These are phyloP conservation scores for Drosera spatulata DNA, from an alignment of 179 eudicot species.

Conservation along the genomic window DNA sequence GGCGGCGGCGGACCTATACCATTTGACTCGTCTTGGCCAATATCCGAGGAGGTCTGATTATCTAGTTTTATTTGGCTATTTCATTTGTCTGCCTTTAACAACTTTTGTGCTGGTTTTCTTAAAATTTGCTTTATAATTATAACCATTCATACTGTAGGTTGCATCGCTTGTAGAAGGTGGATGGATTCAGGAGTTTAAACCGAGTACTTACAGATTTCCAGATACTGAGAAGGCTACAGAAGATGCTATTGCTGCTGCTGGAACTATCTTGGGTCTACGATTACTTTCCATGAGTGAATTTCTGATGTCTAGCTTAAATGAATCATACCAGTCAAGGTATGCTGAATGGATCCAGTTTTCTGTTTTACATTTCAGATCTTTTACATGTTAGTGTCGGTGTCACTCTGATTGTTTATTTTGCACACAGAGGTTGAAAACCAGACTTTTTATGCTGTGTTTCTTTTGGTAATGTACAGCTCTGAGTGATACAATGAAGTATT, in stretches of 20 bases:
- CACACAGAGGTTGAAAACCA: not conserved
- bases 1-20: slow-evolving; percentile 99
- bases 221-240: slow-evolving; percentile 54
- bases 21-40: slow-evolving; percentile 58
- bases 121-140: not conserved
- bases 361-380: not conserved
- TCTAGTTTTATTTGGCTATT: slow-evolving; percentile 2
- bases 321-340: slow-evolving; percentile 92
- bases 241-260: slow-evolving; percentile 94
- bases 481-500: too few relatives aligned
- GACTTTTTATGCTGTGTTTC: too few relatives aligned
- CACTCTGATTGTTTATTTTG: not conserved
- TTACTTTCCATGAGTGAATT: slow-evolving; percentile 96
- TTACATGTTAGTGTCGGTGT: not conserved
- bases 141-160: slow-evolving; percentile 35
- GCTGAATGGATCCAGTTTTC: slow-evolving; percentile 1
- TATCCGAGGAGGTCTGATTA: slow-evolving; percentile 52
- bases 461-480: too few relatives aligned
- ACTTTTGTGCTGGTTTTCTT: not conserved
- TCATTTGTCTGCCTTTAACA: not conserved
- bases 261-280: slow-evolving; percentile 66
- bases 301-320: slow-evolving; percentile 88
- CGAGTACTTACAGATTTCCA: slow-evolving; percentile 71
- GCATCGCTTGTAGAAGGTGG: slow-evolving; percentile 73
- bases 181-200: slow-evolving; percentile 67